Conservation (phyloP, 805 yeast genomes). For the Brettanomyces bruxellensis region DNA sequence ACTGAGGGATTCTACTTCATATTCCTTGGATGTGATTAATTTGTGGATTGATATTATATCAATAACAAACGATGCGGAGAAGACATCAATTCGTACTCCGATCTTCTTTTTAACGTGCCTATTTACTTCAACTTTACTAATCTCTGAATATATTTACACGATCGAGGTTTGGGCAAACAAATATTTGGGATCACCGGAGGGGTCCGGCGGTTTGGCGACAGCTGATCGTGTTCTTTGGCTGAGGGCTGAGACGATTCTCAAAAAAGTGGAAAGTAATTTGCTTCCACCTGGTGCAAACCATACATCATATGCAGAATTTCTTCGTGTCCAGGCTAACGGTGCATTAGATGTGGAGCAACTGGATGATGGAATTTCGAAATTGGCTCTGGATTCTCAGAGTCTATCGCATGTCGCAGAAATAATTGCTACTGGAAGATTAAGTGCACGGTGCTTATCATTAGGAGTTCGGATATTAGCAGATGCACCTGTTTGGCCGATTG, state of each 20-base stretch:
- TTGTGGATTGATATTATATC: constrained; percentile 70
- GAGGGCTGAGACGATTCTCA: constrained; percentile 48
- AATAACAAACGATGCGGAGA: constrained; percentile 53
- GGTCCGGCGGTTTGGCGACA: constrained; percentile 17
- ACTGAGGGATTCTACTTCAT: constrained; percentile 51
- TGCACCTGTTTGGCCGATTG: constrained; percentile 83
- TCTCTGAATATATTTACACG: constrained; percentile 52
- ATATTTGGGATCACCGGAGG: constrained; percentile 19
- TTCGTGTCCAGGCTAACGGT: constrained; percentile 51
- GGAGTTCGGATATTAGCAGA: constrained; percentile 75
- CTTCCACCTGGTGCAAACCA: constrained; percentile 42
- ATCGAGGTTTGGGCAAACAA: constrained; percentile 45
- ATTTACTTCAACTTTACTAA: constrained; percentile 50
- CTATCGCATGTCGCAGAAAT: constrained; percentile 36
- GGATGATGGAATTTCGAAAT: constrained; percentile 41
- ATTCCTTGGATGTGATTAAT: constrained; percentile 49
- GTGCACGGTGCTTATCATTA: constrained; percentile 50
- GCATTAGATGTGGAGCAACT: constrained; percentile 42
- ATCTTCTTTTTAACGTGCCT: constrained; percentile 67
- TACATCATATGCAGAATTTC: constrained; percentile 48
- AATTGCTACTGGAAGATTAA: constrained; percentile 40
- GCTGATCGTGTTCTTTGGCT: constrained; percentile 58
- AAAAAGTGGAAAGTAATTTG: constrained; percentile 51
- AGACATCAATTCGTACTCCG: constrained; percentile 64
- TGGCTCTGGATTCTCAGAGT: constrained; percentile 37